A percentile compares a stretch with the other conserved stretches of the same genome.
Evolutionary conservation across 495 filamentous ascomycete species (phyloP).

Genomic region (Entonaema liquescens): DNA sequence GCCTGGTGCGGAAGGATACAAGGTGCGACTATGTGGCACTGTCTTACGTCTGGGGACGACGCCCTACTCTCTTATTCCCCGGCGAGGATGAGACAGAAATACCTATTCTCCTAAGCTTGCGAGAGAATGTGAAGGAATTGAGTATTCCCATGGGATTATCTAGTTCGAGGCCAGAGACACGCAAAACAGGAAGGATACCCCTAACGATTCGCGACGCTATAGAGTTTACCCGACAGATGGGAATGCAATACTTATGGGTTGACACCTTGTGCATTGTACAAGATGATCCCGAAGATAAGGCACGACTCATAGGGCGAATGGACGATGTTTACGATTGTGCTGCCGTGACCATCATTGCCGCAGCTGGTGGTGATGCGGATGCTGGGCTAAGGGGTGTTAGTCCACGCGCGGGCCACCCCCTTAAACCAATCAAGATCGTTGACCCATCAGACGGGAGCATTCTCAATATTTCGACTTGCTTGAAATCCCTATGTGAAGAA

Average conservation of each 20-base stretch:
- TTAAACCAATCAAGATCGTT: neutral
- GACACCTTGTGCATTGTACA: constrained; percentile 8
- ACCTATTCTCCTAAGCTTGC: neutral
- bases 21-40: neutral
- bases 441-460: neutral
- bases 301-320: neutral
- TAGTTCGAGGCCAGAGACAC: neutral
- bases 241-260: neutral
- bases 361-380: neutral
- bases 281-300: neutral
- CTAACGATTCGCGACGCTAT: constrained; percentile 9
- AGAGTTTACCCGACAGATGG: neutral
- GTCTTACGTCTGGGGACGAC: neutral
- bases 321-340: constrained; percentile 1
- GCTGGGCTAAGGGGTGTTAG: constrained; percentile 1
- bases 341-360: constrained; percentile 6
- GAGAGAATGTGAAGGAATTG: neutral
- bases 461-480: neutral
- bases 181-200: neutral
- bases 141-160: neutral
- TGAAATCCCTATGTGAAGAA: constrained; percentile 5
- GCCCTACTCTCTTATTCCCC: neutral
- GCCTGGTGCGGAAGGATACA: neutral
- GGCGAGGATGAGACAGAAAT: neutral
- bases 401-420: neutral